Base-by-base conservation (phyloP, 768 basidiomycete genomes). In the Amyloporia xantha region DNA sequence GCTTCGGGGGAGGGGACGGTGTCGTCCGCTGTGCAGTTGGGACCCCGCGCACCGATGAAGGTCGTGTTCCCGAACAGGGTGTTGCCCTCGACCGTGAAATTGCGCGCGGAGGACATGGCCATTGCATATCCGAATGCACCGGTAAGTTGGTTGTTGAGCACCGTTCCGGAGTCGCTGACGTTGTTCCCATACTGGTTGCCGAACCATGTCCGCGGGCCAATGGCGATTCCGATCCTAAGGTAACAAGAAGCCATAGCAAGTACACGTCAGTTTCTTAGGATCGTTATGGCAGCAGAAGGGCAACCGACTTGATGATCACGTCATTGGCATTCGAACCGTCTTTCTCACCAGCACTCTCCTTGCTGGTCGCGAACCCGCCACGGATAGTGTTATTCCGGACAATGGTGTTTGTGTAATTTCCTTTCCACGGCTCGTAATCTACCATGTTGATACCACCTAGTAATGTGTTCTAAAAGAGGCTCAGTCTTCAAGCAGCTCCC, bases 381-480 rank as follows among this genome's bases (percentile, higher is more conserved):
- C 75, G 54, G 54, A 90, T 81, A 24, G 61, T 70, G 57, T 90
- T 89, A 60, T 86, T 74, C 35, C 70, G 71, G 6, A 90, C 84
- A 17, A 85, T 66, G 3, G 82, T 82, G 23, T 76, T 74, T 0
- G 73, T 71, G 59, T 76, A 90, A 61, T 85, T 66, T 1, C 86
- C 88, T n/a, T 59, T 60, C 67, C 73, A 90, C 5, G 87, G 85
- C 6, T 68, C 59, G 50, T 81, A 78, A 57, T 88, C 86, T 10
- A 89, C 87, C 73, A 90, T 64, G 55, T 88, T 88, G 59, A 89
- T 86, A 6, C 86, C 86, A 33, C 86, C 86, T 5, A 86, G 71
- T 2, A 85, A 66, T 0, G 84, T 87, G 58, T 78, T 70, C 84
- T 87, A 50, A 17, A 15, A 13, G 41, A 15, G 17, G 41, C 19